Conservation (phyloP, 2,329 filamentous ascomycete species). For the Diaporthe vexans region DNA sequence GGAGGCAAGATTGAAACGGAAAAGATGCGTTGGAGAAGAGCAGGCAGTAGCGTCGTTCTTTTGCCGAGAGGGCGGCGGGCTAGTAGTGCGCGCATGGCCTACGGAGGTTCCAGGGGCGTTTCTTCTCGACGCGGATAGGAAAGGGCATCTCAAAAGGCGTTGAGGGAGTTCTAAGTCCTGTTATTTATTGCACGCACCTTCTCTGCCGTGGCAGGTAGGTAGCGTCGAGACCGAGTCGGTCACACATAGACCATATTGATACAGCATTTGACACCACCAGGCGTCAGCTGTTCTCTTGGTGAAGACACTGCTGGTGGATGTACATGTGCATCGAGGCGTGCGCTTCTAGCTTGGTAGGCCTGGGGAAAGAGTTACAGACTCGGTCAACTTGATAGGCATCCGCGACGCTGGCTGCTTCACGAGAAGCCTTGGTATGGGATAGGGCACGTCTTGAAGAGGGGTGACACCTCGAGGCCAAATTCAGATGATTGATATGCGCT, state of each 20-base stretch:
- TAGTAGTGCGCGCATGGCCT: constrained; percentile 11
- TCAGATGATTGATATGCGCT: too few relatives aligned
- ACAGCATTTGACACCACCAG: constrained; percentile 11
- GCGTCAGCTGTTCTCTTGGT: neutral
- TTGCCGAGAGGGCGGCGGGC: neutral
- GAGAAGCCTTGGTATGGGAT: neutral
- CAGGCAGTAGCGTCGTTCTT: constrained; percentile 15
- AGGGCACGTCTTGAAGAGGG: too few relatives aligned
- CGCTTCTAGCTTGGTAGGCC: neutral
- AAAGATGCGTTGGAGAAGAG: neutral
- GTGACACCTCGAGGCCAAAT: too few relatives aligned
- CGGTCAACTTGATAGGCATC: too few relatives aligned
- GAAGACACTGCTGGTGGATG: too few relatives aligned
- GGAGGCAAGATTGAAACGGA: neutral
- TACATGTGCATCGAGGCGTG: neutral
- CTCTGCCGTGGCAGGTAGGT: neutral
- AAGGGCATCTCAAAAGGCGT: constrained; percentile 40
- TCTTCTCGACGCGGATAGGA: constrained; percentile 32
- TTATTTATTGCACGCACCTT: constrained; percentile 31
- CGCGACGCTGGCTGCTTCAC: neutral
- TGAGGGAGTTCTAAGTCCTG: constrained; percentile 36
- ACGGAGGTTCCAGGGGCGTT: constrained; percentile 30
- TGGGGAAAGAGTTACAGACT: neutral
- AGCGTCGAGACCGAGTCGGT: constrained; percentile 17
- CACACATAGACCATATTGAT: constrained; percentile 26